Conservation (phyloP, 495 filamentous ascomycete species). For the Talaromyces proteolyticus region DNA sequence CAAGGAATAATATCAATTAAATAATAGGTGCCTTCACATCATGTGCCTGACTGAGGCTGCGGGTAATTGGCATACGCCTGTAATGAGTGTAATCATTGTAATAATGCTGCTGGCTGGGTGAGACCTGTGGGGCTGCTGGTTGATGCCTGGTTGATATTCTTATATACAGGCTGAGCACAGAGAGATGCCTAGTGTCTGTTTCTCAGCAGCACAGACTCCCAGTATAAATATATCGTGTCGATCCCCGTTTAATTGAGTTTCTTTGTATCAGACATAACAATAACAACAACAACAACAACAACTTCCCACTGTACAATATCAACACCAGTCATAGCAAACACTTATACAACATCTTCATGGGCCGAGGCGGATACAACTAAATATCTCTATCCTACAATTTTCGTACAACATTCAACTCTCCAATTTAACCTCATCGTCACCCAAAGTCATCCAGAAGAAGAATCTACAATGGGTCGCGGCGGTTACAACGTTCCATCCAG, state of each 20-base stretch:
- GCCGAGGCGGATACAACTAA: slow-evolving; percentile 1
- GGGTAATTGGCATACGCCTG: no score
- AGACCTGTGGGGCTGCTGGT: no score
- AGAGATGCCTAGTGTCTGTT: no score
- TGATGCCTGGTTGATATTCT: no score
- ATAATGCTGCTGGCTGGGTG: no score
- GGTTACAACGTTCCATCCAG: slow-evolving; percentile 18
- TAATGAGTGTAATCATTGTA: no score
- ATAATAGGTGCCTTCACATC: no score
- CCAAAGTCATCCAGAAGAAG: background rate
- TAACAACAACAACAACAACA: no score
- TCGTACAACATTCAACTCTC: background rate
- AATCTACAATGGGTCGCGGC: slow-evolving; percentile 19
- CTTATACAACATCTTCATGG: background rate
- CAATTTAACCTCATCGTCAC: background rate
- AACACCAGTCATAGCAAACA: background rate
- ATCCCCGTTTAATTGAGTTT: background rate
- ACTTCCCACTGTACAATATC: background rate
- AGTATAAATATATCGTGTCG: background rate
- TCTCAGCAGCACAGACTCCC: no score
- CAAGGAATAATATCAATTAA: no score
- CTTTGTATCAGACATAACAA: background rate
- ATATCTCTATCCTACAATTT: background rate
- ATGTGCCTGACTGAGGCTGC: no score
- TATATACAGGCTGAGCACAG: no score